phyloP scores from a whole-genome alignment of 495 filamentous ascomycete genomes.

The Aeminium ludgeri region DNA sequence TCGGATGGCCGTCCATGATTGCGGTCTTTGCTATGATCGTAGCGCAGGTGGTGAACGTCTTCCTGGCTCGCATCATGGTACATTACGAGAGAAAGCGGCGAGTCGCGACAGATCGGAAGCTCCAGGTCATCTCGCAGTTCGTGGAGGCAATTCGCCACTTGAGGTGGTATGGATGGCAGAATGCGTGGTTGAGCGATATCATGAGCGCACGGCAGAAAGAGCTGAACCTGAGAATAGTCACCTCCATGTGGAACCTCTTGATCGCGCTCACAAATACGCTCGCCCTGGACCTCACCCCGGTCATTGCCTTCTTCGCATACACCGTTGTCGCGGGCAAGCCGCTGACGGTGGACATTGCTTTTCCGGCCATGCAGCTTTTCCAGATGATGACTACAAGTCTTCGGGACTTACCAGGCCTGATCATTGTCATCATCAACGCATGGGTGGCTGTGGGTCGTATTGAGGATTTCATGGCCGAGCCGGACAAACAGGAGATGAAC shows the following conservation, averaged over 20 bases:
- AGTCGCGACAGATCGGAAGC: constrained; percentile 48
- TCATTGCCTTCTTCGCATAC: constrained; percentile 62
- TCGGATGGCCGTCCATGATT: constrained; percentile 63
- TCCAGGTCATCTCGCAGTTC: constrained; percentile 62
- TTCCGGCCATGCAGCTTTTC: constrained; percentile 67
- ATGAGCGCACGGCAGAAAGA: constrained; percentile 54
- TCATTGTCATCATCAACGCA: constrained; percentile 57
- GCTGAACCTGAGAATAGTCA: constrained; percentile 45
- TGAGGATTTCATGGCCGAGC: constrained; percentile 69
- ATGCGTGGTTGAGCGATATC: constrained; percentile 55
- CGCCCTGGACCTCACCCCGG: constrained; percentile 54
- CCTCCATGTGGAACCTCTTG: constrained; percentile 39
- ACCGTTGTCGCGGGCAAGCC: constrained; percentile 47
- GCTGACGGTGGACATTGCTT: constrained; percentile 59
- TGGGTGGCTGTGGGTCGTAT: constrained; percentile 60
- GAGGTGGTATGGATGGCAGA: constrained; percentile 77
- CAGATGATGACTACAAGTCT: constrained; percentile 51
- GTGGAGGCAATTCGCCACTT: constrained; percentile 72
- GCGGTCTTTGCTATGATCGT: constrained; percentile 47
- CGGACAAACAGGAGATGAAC: constrained; percentile 44
- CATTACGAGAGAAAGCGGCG: constrained; percentile 47
- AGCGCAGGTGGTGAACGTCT: constrained; percentile 46
- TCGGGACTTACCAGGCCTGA: constrained; percentile 50
- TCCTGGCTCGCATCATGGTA: constrained; percentile 43
- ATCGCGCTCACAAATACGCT: constrained; percentile 47